phyloP scores from a whole-genome alignment of 768 basidiomycete genomes.

The Boletus sp. region DNA sequence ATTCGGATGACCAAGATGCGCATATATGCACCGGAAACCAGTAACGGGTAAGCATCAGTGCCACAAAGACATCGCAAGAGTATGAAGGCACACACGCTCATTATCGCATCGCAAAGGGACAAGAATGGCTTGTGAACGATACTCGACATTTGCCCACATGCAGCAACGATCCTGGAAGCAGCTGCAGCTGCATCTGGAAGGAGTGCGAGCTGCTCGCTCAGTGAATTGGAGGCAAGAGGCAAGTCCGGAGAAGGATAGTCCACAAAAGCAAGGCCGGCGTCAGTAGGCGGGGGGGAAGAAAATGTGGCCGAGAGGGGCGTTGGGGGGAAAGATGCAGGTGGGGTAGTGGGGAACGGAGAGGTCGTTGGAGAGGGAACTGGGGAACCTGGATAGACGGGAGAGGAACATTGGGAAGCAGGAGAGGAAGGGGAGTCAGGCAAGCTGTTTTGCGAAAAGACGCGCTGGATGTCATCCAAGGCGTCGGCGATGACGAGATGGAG shows the following conservation, averaged over 20 bases:
- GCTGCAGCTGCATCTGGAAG: slow-evolving; percentile 60
- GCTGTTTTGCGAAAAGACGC: slow-evolving; percentile 40
- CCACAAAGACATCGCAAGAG: background rate
- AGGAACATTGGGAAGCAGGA: slow-evolving; percentile 16
- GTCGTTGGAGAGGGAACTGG: slow-evolving; percentile 32
- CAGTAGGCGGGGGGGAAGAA: slow-evolving; percentile 5
- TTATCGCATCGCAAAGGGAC: slow-evolving; percentile 67
- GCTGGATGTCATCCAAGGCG: slow-evolving; percentile 66
- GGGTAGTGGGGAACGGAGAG: slow-evolving; percentile 22
- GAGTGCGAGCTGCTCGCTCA: slow-evolving; percentile 52
- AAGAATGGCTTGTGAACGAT: slow-evolving; percentile 68
- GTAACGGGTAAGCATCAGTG: background rate
- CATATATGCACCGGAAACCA: slow-evolving; percentile 14
- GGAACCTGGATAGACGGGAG: slow-evolving; percentile 22
- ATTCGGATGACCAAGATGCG: background rate
- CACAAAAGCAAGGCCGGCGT: background rate
- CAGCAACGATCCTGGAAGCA: slow-evolving; percentile 62
- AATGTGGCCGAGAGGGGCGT: slow-evolving; percentile 33
- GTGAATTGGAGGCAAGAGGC: slow-evolving; percentile 44
- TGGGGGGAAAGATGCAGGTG: slow-evolving; percentile 24
- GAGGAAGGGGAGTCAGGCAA: slow-evolving; percentile 8
- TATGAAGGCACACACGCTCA: slow-evolving; percentile 49
- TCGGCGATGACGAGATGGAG: slow-evolving; percentile 65
- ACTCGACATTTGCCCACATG: slow-evolving; percentile 62
- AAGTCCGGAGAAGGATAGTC: slow-evolving; percentile 60